Percentiles rank a stretch among this genome's conserved stretches.
Conservation (phyloP, 1,284 basidiomycete genomes). For the Leccinum fallax region DNA sequence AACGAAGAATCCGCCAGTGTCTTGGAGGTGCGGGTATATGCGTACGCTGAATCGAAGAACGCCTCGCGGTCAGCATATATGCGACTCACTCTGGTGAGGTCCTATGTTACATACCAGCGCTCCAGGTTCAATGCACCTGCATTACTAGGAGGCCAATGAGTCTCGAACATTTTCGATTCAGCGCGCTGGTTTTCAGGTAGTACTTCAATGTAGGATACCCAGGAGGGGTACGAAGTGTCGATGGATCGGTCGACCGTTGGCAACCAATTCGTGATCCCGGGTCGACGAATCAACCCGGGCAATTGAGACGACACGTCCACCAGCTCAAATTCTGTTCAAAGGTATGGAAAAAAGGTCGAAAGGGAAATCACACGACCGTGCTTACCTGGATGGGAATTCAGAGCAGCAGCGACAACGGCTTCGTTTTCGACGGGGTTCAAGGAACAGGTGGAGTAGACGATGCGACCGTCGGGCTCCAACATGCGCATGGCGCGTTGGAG, state of each 20-base stretch:
- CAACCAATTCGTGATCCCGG: slow-evolving; percentile 78
- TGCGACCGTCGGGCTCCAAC: slow-evolving; percentile 80
- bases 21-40: slow-evolving; percentile 94
- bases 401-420: slow-evolving; percentile 88
- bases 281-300: slow-evolving; percentile 73
- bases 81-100: neutral
- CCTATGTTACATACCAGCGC: slow-evolving; percentile 58
- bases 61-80: slow-evolving; percentile 5
- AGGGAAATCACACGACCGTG: neutral
- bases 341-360: neutral
- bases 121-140: slow-evolving; percentile 61
- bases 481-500: slow-evolving; percentile 90
- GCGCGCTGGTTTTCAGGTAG: slow-evolving; percentile 50
- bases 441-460: slow-evolving; percentile 82
- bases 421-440: slow-evolving; percentile 98
- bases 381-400: slow-evolving; percentile 69
- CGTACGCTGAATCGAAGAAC: slow-evolving; percentile 58
- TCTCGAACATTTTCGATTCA: slow-evolving; percentile 62
- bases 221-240: slow-evolving; percentile 41
- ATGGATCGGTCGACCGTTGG: slow-evolving; percentile 54
- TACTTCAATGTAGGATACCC: slow-evolving; percentile 55
- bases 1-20: slow-evolving; percentile 98
- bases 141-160: slow-evolving; percentile 82
- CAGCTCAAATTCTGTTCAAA: slow-evolving; percentile 68
- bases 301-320: slow-evolving; percentile 78